Evolutionary conservation across 768 basidiomycete species (phyloP), one percentile per base, ranked within the genome.

Genomic region (Ephemerocybe angulata): DNA sequence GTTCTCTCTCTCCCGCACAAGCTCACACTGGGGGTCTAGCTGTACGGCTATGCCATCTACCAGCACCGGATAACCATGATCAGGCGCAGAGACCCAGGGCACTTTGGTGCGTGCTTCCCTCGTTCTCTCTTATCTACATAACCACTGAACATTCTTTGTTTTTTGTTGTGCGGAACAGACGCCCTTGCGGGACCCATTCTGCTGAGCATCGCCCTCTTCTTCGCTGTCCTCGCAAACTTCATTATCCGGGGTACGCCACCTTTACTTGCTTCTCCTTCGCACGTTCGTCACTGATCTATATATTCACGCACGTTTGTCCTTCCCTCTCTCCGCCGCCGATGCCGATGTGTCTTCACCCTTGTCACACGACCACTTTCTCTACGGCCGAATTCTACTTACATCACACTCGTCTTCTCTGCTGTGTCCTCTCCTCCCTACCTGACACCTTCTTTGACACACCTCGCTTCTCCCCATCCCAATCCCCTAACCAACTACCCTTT

Each of bases 41-140:
- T 91, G 2, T 99, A 98, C 67, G 93, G 90, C 0, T 97, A 90
- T 69, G 71, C 69, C 1, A 70, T 98, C 40, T 98, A 96, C 65
- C 91, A 98, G 67, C 80, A 85, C 56, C 83, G 97, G 42, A 84
- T 98, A 52, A 87, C 87, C 44, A 87, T 93, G 85, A 98, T 99
- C 58, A 87, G 89, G 12, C 83, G 86, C 58, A 78, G 95, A 44
- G 90, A 93, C 70, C 87, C 93, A 25, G 89, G 91, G 0, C 85
- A 89, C 63, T 97, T 97, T 60, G 94, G 94, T 97, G 53, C 41
- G 77, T 70, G n/a, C n/a, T 25, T 22, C 21, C 46, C 30, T 30
- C 30, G 40, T 12, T 12, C 12, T 28, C 31, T 50, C 43, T 57
- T 31, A n/a, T 15, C 27, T 33, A 24, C 33, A 19, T 47, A 31